Evolutionary conservation across 2,329 filamentous ascomycete genomes (phyloP), one percentile per base, ranked within the genome.

Genomic region (Aspergillus phoenicis): DNA sequence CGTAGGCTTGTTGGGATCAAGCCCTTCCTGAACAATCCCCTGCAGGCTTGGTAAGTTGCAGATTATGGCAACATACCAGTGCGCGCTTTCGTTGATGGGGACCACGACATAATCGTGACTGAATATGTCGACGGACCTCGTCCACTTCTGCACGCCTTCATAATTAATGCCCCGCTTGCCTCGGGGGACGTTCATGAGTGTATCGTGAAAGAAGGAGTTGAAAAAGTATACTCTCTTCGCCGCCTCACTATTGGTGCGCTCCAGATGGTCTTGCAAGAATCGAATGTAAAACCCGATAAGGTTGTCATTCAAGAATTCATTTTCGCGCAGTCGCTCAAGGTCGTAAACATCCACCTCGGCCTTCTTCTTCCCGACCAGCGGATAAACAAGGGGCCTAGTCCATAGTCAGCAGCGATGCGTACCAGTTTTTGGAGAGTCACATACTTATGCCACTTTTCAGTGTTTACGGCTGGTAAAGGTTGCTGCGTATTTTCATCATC

Each of bases 11-110:
- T 13, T 54, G 17, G 53, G 7, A 57, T 62, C 59, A 24, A 52
- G 38, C 17, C 20, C 39, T 2, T 57, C 49, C 8, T 62, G 61
- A 8, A 56, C 30, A 11, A 64, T 63, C 7, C 78, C 74, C 30
- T 69, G 66, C n/a, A 95, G 81, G 55, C 84, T 87, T 3, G 87
- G 85, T 2, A 94, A 84, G 70, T 99, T 97, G 83, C 92, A 97
- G 56, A 99, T 94, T 59, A 99, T 94, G 13, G 92, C 93, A 66
- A 98, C 81, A 76, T 95, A 98, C 95, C 96, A 99, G 75, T 99
- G 95, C 1, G 82, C 79, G 66, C 87, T 82, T 72, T 97, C 91
- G 69, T 97, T 96, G 73, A 99, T 91, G 0, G 95, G 95, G 6
- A 99, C 90, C 10, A 98, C 84, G 61, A 98, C 88, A 73, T 93